Evolutionary conservation across 257 asterid genomes (phyloP).

Genomic region (Nicotiana otophora): DNA sequence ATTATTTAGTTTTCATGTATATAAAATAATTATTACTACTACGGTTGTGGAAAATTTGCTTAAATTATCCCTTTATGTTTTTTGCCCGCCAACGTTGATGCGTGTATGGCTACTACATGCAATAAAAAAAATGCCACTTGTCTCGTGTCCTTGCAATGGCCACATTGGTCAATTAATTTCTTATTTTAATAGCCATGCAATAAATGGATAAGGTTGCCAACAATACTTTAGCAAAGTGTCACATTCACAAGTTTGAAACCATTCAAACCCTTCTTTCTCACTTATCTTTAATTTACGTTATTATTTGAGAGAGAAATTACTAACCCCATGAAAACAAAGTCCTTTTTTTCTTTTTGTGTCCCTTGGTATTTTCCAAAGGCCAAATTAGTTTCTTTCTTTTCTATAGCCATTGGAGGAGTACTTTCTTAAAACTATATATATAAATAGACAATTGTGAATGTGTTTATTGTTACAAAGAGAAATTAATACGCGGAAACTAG

Average conservation of each 20-base stretch:
- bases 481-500: neutral
- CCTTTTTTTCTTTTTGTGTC: neutral
- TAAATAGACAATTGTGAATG: neutral
- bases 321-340: no score
- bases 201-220: constrained; percentile 5
- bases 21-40: no score
- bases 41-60: no score
- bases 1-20: no score
- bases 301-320: neutral
- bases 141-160: neutral
- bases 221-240: neutral
- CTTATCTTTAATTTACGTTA: no score
- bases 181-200: neutral
- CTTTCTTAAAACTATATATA: neutral
- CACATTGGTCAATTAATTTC: neutral
- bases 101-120: neutral
- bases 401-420: neutral
- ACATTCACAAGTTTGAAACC: neutral
- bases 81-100: neutral
- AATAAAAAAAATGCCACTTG: neutral
- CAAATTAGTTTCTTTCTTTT: neutral
- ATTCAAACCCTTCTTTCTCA: neutral
- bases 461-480: neutral
- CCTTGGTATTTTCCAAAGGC: neutral
- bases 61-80: no score